Percentiles rank a stretch among this genome's conserved stretches.
Evolutionary conservation across 2,329 filamentous ascomycete genomes (phyloP).

Genomic region (Phyllachora maydis): DNA sequence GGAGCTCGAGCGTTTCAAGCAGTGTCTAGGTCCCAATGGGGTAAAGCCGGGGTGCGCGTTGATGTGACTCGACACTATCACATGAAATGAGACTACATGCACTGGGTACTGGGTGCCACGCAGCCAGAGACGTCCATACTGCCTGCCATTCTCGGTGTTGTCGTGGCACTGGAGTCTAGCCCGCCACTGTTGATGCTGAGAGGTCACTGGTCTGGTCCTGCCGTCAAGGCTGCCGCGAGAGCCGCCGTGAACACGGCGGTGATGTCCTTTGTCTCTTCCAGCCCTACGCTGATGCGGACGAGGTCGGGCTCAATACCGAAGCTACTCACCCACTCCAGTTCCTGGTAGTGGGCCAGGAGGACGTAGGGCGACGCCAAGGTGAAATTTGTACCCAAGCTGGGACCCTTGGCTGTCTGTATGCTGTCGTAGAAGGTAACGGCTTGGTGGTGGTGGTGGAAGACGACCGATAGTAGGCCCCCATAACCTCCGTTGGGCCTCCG

Average conservation of each 20-base stretch:
- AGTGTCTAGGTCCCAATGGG: no score
- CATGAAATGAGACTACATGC: no score
- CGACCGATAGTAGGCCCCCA: constrained; percentile 72
- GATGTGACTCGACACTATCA: no score
- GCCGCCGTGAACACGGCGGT: constrained; percentile 43
- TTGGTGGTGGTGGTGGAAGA: constrained; percentile 48
- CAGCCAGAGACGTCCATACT: no score
- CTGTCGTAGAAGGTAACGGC: constrained; percentile 71
- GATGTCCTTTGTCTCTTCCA: constrained; percentile 58
- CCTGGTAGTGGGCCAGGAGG: constrained; percentile 73
- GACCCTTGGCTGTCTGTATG: constrained; percentile 77
- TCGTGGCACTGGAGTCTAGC: no score
- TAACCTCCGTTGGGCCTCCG: constrained; percentile 61
- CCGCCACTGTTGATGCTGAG: no score
- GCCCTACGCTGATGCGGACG: constrained; percentile 70
- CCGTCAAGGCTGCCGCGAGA: constrained; percentile 46
- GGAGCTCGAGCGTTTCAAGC: no score
- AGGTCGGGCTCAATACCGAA: constrained; percentile 68
- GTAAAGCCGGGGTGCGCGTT: no score
- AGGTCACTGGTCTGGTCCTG: no score
- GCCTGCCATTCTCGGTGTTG: no score
- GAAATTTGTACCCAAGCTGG: constrained; percentile 91
- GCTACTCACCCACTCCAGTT: constrained; percentile 73
- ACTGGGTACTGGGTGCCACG: no score
- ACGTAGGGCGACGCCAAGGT: constrained; percentile 84